Base-by-base conservation (phyloP, 257 asterid genomes). In the Penstemon eatonii region DNA sequence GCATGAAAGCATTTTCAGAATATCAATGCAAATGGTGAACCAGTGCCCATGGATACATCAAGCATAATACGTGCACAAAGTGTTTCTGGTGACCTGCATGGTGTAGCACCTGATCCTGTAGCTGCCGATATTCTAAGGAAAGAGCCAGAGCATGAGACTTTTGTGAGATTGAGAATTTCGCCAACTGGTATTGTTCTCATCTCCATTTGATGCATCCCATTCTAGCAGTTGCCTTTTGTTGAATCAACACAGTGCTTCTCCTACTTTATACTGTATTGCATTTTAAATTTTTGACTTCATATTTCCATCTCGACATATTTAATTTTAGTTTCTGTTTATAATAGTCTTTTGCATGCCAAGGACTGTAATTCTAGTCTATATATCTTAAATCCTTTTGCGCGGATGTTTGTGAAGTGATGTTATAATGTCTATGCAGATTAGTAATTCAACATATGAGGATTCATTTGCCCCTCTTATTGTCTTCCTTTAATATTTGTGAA, bases 81-180 rank as follows among this genome's bases (percentile, higher is more conserved):
- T 76, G 90, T 83, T 69, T 87, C 98, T 25, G 95, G 94, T 72
- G 98, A 91, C 79, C 82, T 91, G 76, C 98, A 91, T 47, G 86
- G 96, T 56, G 94, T 89, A 72, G 96, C 84, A 80, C 94, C 98
- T 66, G 95, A 91, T 72, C 98, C 96, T 56, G 90, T 91, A 40
- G 95, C 98, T 72, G 96, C 98, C 65, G 95, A 89, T 81, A 87
- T 91, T 56, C 83, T 91, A 33, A 86, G 98, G 82, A 91, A 87
- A 82, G 95, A 84, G 69, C 98, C 98, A 38, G 96, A 91, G 80
- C 98, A 91, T 2, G 98, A 89, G 76, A 87, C 90, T 65, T 91
- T 91, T 82, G 95, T 89, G 65, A 91, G 89, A 71, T 71, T 91
- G 83, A 87, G 61, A 78, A 93, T 90, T 61, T 84, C 96, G 40